Percentiles rank a stretch among this genome's conserved stretches.
Conservation (phyloP, 176 grass and related monocot genomes). For the Elaeis guineensis region DNA sequence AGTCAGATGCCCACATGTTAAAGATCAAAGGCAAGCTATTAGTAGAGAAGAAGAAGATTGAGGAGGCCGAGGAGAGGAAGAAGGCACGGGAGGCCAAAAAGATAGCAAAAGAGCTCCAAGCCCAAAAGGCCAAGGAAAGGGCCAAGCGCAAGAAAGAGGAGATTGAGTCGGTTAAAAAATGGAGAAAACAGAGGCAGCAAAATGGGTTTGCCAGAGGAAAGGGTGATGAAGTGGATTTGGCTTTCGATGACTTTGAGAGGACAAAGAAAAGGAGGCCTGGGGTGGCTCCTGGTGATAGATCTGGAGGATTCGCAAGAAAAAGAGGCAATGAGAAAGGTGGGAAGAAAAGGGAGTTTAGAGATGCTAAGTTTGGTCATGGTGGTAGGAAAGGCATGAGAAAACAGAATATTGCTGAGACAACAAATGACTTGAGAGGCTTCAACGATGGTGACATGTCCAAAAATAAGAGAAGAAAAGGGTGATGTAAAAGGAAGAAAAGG, state of each 20-base stretch:
- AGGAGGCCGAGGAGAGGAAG: constrained; percentile 83
- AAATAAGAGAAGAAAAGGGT: constrained; percentile 49
- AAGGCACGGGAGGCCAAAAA: constrained; percentile 78
- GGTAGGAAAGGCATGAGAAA: constrained; percentile 83
- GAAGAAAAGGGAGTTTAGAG: constrained; percentile 52
- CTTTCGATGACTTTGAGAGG: constrained; percentile 51
- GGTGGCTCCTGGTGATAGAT: constrained; percentile 58
- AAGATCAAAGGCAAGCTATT: constrained; percentile 79
- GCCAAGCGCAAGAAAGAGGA: constrained; percentile 86
- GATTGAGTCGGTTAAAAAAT: constrained; percentile 94
- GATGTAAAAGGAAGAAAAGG: too few species aligned
- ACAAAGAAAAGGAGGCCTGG: constrained; percentile 51
- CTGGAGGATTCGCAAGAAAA: constrained; percentile 48
- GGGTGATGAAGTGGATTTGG: constrained; percentile 38
- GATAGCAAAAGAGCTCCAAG: constrained; percentile 72
- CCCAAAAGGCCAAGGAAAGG: constrained; percentile 62
- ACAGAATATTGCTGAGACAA: constrained; percentile 74
- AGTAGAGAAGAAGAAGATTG: constrained; percentile 78
- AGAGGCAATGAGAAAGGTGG: constrained; percentile 15
- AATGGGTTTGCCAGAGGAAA: constrained; percentile 55
- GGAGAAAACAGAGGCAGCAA: constrained; percentile 89
- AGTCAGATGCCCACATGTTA: constrained; percentile 85
- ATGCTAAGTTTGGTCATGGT: constrained; percentile 68
- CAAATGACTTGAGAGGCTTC: constrained; percentile 68
- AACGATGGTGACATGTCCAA: constrained; percentile 24